Percentiles rank a stretch among this genome's conserved stretches.
These are phyloP conservation scores for Silene noctiflora DNA, from an alignment of 179 eudicot genomes.

Conservation along the genomic window DNA sequence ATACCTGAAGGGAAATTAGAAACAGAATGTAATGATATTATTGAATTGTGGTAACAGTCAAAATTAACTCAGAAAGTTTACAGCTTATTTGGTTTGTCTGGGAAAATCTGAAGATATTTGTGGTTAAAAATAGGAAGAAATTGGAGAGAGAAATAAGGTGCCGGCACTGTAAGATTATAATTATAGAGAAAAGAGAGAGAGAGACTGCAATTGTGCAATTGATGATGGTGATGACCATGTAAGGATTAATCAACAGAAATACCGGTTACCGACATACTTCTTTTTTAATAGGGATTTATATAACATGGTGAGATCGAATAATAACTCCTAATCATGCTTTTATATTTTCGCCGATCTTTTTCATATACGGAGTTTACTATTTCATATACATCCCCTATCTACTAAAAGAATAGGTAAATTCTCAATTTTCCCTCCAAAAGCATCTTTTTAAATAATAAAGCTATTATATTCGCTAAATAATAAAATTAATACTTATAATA, in stretches of 20 bases:
- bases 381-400: no score
- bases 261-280: slow-evolving; percentile 26
- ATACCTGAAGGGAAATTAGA: slow-evolving; percentile 23
- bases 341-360: no score
- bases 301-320: no score
- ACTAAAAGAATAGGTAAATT: no score
- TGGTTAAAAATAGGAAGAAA: slow-evolving; percentile 26
- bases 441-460: no score
- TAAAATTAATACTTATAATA: no score
- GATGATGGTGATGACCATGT: not conserved
- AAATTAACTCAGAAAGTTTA: slow-evolving; percentile 13
- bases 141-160: slow-evolving; percentile 6
- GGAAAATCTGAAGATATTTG: not conserved
- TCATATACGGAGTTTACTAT: no score
- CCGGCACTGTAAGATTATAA: not conserved
- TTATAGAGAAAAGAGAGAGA: slow-evolving; percentile 11
- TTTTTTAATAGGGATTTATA: no score
- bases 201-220: not conserved
- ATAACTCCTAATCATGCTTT: no score
- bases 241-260: slow-evolving; percentile 25
- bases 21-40: slow-evolving; percentile 7
- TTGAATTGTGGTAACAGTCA: not conserved
- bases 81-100: not conserved
- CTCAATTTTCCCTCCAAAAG: no score
- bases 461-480: no score